Conservation (phyloP, 768 basidiomycete species). For the Cyathus striatus region DNA sequence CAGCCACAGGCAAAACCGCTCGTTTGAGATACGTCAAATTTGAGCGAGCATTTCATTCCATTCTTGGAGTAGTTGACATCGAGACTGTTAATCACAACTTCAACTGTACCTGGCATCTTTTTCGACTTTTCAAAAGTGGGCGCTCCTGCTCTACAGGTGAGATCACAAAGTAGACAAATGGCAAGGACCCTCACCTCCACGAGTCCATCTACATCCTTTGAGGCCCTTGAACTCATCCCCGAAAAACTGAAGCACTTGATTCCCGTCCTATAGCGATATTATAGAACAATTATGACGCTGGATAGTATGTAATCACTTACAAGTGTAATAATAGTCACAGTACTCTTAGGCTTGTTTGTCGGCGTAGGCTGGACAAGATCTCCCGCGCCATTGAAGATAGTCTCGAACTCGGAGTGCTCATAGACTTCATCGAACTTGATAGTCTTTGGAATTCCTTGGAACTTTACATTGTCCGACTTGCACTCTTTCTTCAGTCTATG, state of each 20-base stretch:
- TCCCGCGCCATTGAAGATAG: slow-evolving; percentile 29
- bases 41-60: slow-evolving; percentile 33
- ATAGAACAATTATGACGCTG: background rate
- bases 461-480: slow-evolving; percentile 31
- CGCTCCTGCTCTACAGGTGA: slow-evolving; percentile 11
- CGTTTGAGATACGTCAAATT: no score
- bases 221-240: slow-evolving; percentile 28
- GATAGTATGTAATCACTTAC: slow-evolving; percentile 14
- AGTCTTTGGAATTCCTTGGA: slow-evolving; percentile 30
- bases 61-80: slow-evolving; percentile 36
- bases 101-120: slow-evolving; percentile 26
- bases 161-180: no score
- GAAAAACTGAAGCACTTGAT: slow-evolving; percentile 23
- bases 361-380: slow-evolving; percentile 32
- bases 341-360: slow-evolving; percentile 32
- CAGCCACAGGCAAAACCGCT: no score
- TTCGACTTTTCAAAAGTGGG: slow-evolving; percentile 28
- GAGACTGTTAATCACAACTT: slow-evolving; percentile 22
- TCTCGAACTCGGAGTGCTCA: slow-evolving; percentile 27
- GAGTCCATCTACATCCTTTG: slow-evolving; percentile 29
- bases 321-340: slow-evolving; percentile 34
- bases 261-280: slow-evolving; percentile 8
- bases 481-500: slow-evolving; percentile 34
- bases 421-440: slow-evolving; percentile 36
- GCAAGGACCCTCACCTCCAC: slow-evolving; percentile 18